Percentiles rank a stretch among this genome's conserved stretches.
These are phyloP conservation scores for Corrigiola litoralis DNA, from an alignment of 179 eudicot species.

Conservation along the genomic window DNA sequence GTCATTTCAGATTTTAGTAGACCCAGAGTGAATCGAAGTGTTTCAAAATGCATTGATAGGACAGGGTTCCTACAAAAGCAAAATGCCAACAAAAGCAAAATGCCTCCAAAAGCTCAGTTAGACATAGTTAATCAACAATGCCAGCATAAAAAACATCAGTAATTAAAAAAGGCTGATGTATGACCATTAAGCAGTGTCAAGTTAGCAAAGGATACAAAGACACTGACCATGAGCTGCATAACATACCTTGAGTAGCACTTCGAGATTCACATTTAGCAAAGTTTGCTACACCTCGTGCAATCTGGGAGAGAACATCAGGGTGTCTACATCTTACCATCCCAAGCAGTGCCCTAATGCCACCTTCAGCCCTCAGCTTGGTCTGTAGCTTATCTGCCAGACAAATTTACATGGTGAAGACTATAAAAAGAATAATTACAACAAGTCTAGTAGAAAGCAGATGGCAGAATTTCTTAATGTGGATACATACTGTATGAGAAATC, in stretches of 20 bases:
- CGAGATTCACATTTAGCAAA: slow-evolving; percentile 98
- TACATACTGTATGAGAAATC: background rate
- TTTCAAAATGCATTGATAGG: no score
- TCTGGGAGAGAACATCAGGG: slow-evolving; percentile 98
- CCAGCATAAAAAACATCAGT: background rate
- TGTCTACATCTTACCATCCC: slow-evolving; percentile 97
- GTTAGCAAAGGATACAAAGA: background rate
- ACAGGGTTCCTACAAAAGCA: no score
- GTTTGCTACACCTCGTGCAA: slow-evolving; percentile 97
- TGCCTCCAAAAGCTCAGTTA: no score
- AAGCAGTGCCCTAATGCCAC: slow-evolving; percentile 88
- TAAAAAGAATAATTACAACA: background rate
- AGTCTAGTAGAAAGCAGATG: background rate
- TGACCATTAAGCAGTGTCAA: background rate
- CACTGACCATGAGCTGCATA: slow-evolving; percentile 4
- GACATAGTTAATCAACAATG: no score
- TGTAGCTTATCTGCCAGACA: slow-evolving; percentile 74
- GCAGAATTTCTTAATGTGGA: background rate
- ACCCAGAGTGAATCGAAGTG: no score
- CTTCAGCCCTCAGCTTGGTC: slow-evolving; percentile 75
- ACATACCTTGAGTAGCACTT: slow-evolving; percentile 73
- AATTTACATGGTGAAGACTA: background rate
- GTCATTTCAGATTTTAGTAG: no score
- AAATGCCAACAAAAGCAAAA: no score
- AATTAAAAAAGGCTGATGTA: background rate